Evolutionary conservation across 2,329 filamentous ascomycete genomes (phyloP).

Genomic region (Beauveria rudraprayagi): DNA sequence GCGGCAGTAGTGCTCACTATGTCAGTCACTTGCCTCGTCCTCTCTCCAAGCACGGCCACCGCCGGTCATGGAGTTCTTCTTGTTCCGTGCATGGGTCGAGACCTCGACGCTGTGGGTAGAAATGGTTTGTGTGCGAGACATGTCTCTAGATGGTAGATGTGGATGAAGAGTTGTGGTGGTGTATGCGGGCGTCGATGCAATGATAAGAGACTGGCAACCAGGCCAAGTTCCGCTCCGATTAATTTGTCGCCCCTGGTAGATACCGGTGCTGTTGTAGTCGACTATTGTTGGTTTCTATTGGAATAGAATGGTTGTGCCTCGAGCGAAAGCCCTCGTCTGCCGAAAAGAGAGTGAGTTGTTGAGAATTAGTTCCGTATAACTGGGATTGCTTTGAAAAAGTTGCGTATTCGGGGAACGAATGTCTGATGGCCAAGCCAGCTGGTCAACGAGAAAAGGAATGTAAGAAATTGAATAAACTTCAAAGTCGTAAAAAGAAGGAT

Average conservation of each 20-base stretch:
- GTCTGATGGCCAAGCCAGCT: slow-evolving; percentile 52
- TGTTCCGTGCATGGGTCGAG: slow-evolving; percentile 50
- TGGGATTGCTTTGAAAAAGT: neutral
- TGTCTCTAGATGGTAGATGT: slow-evolving; percentile 27
- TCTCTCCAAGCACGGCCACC: slow-evolving; percentile 79
- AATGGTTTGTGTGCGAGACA: slow-evolving; percentile 45
- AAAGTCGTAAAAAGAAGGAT: slow-evolving; percentile 23
- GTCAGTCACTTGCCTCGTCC: slow-evolving; percentile 56
- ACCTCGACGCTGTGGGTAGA: slow-evolving; percentile 38
- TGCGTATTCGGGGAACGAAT: slow-evolving; percentile 36
- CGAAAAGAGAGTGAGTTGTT: neutral
- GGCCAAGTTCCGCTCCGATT: neutral
- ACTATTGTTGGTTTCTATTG: neutral
- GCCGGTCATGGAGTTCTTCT: slow-evolving; percentile 61
- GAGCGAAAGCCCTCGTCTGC: neutral
- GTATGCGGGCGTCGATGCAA: slow-evolving; percentile 3
- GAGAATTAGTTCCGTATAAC: neutral
- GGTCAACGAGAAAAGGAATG: slow-evolving; percentile 23
- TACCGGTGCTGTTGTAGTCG: neutral
- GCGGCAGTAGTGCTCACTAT: neutral
- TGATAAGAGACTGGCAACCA: neutral
- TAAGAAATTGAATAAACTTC: slow-evolving; percentile 34
- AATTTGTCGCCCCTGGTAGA: neutral
- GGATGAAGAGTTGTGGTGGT: slow-evolving; percentile 7
- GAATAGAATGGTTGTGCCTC: neutral